Percentiles rank a stretch among this genome's conserved stretches.
Conservation (phyloP, 306 rosid genomes). For the Macrotyloma uniflorum region DNA sequence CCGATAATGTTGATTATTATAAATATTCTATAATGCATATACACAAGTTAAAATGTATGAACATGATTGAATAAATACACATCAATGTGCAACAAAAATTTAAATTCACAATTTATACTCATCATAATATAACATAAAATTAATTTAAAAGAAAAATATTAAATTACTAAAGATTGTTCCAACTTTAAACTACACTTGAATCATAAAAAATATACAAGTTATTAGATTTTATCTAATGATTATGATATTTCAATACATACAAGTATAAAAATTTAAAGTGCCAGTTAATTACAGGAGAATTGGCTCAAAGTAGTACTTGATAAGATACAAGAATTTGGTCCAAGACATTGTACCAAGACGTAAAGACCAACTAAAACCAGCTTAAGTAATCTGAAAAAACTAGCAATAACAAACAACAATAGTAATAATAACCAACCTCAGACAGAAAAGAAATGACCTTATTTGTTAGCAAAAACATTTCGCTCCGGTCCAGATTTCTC, state of each 20-base stretch:
- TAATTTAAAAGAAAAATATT: background rate
- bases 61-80: too few relatives aligned
- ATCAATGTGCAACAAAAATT: too few relatives aligned
- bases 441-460: background rate
- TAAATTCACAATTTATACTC: too few relatives aligned
- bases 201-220: background rate
- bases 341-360: background rate
- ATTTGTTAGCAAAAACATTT: background rate
- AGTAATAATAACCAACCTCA: background rate
- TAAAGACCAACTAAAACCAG: slow-evolving; percentile 2
- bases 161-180: background rate
- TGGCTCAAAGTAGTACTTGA: background rate
- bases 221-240: background rate
- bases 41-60: too few relatives aligned
- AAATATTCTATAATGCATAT: too few relatives aligned
- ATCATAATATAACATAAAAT: too few relatives aligned
- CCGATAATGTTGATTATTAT: too few relatives aligned
- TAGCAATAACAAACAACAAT: background rate
- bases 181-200: background rate
- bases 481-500: background rate
- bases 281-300: background rate
- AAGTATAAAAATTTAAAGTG: background rate
- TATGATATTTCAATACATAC: background rate
- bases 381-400: background rate
- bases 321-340: slow-evolving; percentile 10